Percentiles rank a stretch among this genome's conserved stretches.
Evolutionary conservation across 2,329 filamentous ascomycete species (phyloP).

Genomic region (Fusarium anguioides): DNA sequence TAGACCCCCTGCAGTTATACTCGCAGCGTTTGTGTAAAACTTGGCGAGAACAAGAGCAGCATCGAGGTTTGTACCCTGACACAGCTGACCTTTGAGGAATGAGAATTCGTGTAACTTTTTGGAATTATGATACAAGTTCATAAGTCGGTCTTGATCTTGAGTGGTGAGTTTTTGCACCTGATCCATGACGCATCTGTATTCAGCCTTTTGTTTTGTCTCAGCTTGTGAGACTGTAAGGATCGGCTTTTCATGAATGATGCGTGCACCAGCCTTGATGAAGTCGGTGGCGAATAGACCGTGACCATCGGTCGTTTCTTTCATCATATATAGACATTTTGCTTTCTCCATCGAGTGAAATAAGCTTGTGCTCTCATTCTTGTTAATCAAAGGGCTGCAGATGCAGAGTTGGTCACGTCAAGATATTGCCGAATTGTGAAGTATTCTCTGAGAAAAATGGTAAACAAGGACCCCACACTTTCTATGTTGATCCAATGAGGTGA

Average conservation of each 20-base stretch:
- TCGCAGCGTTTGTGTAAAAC: conserved; percentile 25
- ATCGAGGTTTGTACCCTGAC: conserved; percentile 7
- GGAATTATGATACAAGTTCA: conserved; percentile 5
- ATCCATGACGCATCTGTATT: conserved; percentile 17
- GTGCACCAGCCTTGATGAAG: conserved; percentile 4
- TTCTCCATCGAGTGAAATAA: background rate
- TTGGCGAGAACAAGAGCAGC: conserved; percentile 11
- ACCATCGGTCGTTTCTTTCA: background rate
- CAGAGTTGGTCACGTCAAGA: background rate
- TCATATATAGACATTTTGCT: background rate
- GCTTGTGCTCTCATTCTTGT: background rate
- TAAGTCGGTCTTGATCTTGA: background rate
- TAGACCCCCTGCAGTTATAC: background rate
- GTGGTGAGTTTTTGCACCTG: background rate
- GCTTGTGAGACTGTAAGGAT: conserved; percentile 3
- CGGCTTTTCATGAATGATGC: conserved; percentile 13
- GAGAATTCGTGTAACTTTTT: conserved; percentile 23
- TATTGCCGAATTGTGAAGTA: background rate
- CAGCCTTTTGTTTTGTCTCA: background rate
- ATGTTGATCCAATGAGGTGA: no score
- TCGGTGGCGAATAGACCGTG: conserved; percentile 7
- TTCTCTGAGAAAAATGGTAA: background rate
- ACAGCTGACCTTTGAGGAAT: conserved; percentile 1
- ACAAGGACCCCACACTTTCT: background rate
- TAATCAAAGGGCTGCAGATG: background rate